Conservation (phyloP, 495 filamentous ascomycete species). For the Lepidopterella palustris region DNA sequence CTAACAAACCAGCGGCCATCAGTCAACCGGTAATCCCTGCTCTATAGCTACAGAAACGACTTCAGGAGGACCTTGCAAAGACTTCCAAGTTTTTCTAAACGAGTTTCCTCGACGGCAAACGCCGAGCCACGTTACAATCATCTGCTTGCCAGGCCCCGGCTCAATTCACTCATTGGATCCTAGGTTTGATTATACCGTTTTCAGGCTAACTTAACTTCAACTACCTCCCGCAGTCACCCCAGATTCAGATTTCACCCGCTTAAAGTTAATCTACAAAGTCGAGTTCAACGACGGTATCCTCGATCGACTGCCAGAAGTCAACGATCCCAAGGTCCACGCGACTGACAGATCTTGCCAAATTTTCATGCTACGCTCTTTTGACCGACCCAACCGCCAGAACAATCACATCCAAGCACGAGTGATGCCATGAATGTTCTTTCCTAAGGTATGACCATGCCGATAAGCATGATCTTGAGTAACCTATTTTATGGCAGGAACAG, state of each 20-base stretch:
- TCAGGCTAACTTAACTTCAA: too few relatives aligned
- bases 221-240: too few relatives aligned
- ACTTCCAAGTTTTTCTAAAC: too few relatives aligned
- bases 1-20: too few relatives aligned
- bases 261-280: not conserved
- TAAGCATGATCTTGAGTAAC: not conserved
- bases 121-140: not conserved
- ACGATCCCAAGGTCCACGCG: not conserved
- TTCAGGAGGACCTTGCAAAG: too few relatives aligned
- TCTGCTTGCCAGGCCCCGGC: not conserved
- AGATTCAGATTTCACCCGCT: not conserved
- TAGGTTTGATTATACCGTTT: not conserved
- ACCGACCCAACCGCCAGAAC: too few relatives aligned
- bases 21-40: too few relatives aligned
- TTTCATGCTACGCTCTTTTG: not conserved
- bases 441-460: not conserved
- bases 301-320: not conserved
- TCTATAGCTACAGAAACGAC: too few relatives aligned
- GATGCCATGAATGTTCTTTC: not conserved
- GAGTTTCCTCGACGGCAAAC: not conserved
- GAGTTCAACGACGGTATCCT: not conserved
- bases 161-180: not conserved
- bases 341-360: not conserved
- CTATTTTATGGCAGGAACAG: not conserved
- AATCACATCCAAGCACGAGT: too few relatives aligned